Percentiles rank a stretch among this genome's conserved stretches.
phyloP scores from a whole-genome alignment of 768 basidiomycete genomes.

The Vararia minispora region DNA sequence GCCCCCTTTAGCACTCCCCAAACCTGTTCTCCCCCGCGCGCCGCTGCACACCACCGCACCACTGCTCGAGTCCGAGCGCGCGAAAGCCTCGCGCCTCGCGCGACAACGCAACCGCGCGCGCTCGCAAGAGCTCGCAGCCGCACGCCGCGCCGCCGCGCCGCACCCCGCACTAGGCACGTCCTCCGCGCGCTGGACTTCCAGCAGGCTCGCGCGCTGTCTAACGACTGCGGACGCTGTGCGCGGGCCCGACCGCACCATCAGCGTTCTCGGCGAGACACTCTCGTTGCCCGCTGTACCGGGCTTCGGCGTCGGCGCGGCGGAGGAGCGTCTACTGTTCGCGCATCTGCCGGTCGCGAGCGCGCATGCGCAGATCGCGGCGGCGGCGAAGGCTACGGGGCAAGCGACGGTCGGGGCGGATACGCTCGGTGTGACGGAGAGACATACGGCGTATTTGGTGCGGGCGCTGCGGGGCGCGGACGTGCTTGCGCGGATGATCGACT shows the following conservation, averaged over 20 bases:
- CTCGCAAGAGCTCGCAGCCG: constrained; percentile 30
- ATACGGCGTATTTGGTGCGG: constrained; percentile 18
- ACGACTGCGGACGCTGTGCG: constrained; percentile 35
- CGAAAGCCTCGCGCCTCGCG: constrained; percentile 25
- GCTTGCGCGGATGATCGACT: constrained; percentile 65
- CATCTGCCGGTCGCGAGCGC: constrained; percentile 48
- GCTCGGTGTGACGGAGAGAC: constrained; percentile 3
- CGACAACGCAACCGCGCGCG: constrained; percentile 35
- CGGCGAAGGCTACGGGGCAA: constrained; percentile 5
- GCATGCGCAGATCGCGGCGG: constrained; percentile 1
- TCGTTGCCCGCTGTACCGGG: constrained; percentile 41
- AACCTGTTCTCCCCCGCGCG: constrained; percentile 21
- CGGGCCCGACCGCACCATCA: not conserved
- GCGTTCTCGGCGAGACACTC: constrained; percentile 24
- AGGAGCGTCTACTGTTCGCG: constrained; percentile 55
- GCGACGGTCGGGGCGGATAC: not conserved
- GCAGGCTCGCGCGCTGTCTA: constrained; percentile 54
- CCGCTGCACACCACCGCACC: constrained; percentile 38
- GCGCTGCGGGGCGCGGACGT: constrained; percentile 37
- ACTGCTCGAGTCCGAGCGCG: constrained; percentile 19
- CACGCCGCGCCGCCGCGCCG: constrained; percentile 31
- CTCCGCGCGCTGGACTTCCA: constrained; percentile 50
- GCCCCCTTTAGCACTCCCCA: constrained; percentile 24
- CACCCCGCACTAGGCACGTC: constrained; percentile 71
- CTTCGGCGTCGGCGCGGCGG: constrained; percentile 53